phyloP scores from a whole-genome alignment of 768 basidiomycete genomes.

The Podaxis sp. region DNA sequence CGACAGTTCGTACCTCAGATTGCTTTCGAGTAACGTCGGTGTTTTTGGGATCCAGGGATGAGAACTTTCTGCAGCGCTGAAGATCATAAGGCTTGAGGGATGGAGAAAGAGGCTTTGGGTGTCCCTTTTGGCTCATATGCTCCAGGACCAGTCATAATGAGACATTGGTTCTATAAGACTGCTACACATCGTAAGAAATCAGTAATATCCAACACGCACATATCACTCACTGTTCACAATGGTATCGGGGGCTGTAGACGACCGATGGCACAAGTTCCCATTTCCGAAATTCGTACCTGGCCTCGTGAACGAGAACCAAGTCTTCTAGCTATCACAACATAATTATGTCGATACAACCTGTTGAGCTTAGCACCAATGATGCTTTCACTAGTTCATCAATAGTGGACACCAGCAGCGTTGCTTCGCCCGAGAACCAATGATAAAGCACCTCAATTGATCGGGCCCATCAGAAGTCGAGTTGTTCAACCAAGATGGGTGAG shows the following conservation, averaged over 20 bases:
- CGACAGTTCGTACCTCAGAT: background rate
- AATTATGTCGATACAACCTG: background rate
- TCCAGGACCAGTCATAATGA: background rate
- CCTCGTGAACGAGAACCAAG: background rate
- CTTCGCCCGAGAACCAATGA: background rate
- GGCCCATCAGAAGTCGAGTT: background rate
- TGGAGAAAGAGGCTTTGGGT: background rate
- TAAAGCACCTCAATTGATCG: background rate
- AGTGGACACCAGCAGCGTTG: background rate
- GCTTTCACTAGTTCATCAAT: background rate
- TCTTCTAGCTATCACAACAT: background rate
- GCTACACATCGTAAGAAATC: background rate
- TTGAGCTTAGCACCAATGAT: too few species aligned
- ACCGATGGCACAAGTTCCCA: background rate
- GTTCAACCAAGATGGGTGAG: too few species aligned
- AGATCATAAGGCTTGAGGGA: background rate
- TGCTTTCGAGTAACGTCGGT: background rate
- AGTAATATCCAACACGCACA: background rate
- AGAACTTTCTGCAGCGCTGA: background rate
- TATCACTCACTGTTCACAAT: background rate
- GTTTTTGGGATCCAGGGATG: background rate
- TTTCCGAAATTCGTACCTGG: background rate
- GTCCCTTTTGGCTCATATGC: background rate
- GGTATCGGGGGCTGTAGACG: background rate
- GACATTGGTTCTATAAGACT: background rate